Percentiles rank a stretch among this genome's conserved stretches.
Conservation (phyloP, 2,329 filamentous ascomycete species). For the Teratosphaeria pseudoeucalypti region DNA sequence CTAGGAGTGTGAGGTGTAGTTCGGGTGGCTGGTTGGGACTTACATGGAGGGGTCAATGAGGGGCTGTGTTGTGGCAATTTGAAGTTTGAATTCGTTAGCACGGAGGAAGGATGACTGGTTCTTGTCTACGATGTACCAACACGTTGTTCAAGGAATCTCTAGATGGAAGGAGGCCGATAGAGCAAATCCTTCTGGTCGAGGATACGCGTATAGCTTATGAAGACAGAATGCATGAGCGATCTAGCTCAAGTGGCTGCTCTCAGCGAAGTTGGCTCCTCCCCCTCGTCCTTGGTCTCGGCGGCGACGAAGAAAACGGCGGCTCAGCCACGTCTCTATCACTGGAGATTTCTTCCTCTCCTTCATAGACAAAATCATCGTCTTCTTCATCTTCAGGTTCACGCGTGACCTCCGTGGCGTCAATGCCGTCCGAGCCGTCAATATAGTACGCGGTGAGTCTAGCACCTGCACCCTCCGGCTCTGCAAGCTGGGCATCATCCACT, state of each 20-base stretch:
- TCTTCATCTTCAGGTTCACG: neutral
- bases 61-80: too few species aligned
- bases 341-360: neutral
- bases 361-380: neutral
- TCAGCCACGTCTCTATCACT: neutral
- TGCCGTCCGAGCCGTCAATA: neutral
- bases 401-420: neutral
- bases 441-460: neutral
- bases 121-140: too few species aligned
- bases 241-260: neutral
- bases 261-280: neutral
- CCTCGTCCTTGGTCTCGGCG: neutral
- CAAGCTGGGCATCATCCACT: conserved; percentile 5
- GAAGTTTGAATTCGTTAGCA: too few species aligned
- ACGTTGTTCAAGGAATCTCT: too few species aligned
- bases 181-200: too few species aligned
- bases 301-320: neutral
- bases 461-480: neutral
- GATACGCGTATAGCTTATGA: too few species aligned
- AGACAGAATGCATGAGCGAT: too few species aligned
- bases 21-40: neutral
- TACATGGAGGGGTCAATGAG: too few species aligned
- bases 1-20: neutral
- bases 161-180: too few species aligned
- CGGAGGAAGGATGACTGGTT: too few species aligned